These are phyloP conservation scores for Yamadazyma insecticola DNA, from an alignment of 805 yeast species.

Conservation along the genomic window DNA sequence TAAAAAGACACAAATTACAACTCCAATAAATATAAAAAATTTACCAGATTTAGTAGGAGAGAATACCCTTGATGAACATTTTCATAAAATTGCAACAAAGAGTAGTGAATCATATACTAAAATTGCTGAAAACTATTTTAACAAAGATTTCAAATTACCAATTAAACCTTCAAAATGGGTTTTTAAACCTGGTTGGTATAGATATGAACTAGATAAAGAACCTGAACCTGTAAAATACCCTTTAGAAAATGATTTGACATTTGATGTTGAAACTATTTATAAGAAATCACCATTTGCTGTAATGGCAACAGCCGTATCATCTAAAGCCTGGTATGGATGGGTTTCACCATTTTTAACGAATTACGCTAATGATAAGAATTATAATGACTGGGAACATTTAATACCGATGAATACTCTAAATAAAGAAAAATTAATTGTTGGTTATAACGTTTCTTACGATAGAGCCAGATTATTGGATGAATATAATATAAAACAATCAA, in stretches of 20 bases:
- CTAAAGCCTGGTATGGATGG: conserved; percentile 91
- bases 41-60: conserved; percentile 73
- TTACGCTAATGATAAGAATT: conserved; percentile 34
- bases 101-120: conserved; percentile 58
- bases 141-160: conserved; percentile 22
- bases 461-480: conserved; percentile 84
- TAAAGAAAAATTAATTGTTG: conserved; percentile 58
- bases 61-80: conserved; percentile 79
- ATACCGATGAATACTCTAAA: conserved; percentile 63
- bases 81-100: conserved; percentile 59
- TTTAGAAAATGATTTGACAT: conserved; percentile 63
- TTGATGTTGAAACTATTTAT: conserved; percentile 87
- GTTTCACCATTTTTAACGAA: conserved; percentile 76
- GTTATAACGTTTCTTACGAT: conserved; percentile 89
- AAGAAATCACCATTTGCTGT: conserved; percentile 70
- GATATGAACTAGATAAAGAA: conserved; percentile 51
- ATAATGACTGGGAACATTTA: conserved; percentile 50
- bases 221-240: conserved; percentile 68
- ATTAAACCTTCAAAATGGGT: conserved; percentile 41
- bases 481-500: conserved; percentile 60
- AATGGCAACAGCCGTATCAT: conserved; percentile 74
- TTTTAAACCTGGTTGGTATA: conserved; percentile 72
- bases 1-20: conserved; percentile 58
- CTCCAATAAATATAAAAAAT: conserved; percentile 52
- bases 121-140: conserved; percentile 42